Evolutionary conservation across 176 grass and related monocot genomes (phyloP).

Genomic region (Oryza glaberrima): DNA sequence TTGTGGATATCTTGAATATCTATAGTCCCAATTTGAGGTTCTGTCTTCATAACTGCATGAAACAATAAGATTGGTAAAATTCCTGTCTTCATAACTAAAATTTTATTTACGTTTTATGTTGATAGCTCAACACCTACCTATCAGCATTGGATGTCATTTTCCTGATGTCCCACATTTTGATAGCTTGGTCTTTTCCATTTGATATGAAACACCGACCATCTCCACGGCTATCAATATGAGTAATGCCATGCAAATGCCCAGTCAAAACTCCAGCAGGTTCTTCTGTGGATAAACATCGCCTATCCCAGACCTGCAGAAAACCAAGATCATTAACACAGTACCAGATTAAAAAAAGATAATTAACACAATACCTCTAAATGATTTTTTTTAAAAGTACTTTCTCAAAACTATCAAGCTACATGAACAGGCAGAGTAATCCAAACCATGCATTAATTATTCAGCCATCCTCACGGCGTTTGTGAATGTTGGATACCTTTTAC

Average conservation of each 20-base stretch:
- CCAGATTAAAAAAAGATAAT: slow-evolving; percentile 4
- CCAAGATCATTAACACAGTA: slow-evolving; percentile 28
- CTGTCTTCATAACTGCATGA: slow-evolving; percentile 45
- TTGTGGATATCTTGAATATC: slow-evolving; percentile 67
- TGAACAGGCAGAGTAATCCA: too few relatives aligned
- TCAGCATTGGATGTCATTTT: slow-evolving; percentile 77
- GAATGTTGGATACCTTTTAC: too few relatives aligned
- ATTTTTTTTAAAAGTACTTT: neutral
- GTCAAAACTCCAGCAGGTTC: slow-evolving; percentile 72
- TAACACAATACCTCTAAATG: slow-evolving; percentile 34
- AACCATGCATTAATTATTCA: too few relatives aligned
- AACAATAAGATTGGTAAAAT: slow-evolving; percentile 6
- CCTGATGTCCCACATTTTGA: slow-evolving; percentile 87
- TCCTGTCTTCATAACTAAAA: neutral
- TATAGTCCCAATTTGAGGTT: slow-evolving; percentile 68
- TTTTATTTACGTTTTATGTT: neutral
- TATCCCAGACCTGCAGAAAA: slow-evolving; percentile 80
- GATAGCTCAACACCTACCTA: slow-evolving; percentile 32
- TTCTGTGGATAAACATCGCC: slow-evolving; percentile 71
- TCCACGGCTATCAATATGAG: slow-evolving; percentile 86
- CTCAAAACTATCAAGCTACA: neutral
- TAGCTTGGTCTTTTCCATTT: slow-evolving; percentile 87
- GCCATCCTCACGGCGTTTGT: too few relatives aligned
- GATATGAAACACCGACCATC: slow-evolving; percentile 95
- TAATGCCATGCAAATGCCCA: slow-evolving; percentile 83